Evolutionary conservation across 192 early-diverging fungal species (phyloP).

Genomic region (Endogone sp.): DNA sequence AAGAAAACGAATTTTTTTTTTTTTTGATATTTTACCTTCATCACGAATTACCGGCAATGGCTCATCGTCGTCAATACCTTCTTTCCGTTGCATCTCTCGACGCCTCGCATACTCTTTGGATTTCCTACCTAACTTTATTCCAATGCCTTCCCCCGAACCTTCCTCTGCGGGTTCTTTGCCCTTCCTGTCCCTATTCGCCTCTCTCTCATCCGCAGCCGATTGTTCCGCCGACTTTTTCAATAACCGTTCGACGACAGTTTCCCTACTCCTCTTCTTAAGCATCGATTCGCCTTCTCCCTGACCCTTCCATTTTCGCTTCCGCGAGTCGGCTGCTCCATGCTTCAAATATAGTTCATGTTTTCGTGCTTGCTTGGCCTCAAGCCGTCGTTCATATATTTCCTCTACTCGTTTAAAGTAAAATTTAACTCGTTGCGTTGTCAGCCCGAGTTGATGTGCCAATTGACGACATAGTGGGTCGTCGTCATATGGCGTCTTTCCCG

Average conservation of each 20-base stretch:
- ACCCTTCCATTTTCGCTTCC: too few species aligned
- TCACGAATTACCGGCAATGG: slow-evolving; percentile 1
- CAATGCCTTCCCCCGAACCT: too few species aligned
- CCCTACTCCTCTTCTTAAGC: slow-evolving; percentile 5
- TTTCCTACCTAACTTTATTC: background rate
- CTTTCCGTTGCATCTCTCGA: slow-evolving; percentile 1
- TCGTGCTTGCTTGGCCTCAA: background rate
- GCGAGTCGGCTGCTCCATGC: background rate
- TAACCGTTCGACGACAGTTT: slow-evolving; percentile 11
- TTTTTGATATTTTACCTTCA: too few species aligned
- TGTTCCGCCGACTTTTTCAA: slow-evolving; percentile 1
- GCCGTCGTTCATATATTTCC: slow-evolving; percentile 11
- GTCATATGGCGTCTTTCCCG: slow-evolving; percentile 14
- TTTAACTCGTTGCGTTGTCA: slow-evolving; percentile 10
- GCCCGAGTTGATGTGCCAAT: slow-evolving; percentile 8
- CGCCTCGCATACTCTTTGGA: background rate
- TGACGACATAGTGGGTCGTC: slow-evolving; percentile 17
- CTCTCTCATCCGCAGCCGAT: background rate
- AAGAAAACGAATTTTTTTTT: too few species aligned
- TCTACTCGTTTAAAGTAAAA: slow-evolving; percentile 14
- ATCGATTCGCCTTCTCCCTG: slow-evolving; percentile 7
- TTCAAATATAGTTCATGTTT: slow-evolving; percentile 6
- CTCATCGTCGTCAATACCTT: slow-evolving; percentile 1
- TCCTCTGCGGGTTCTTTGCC: too few species aligned
- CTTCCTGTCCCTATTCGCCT: background rate